These are phyloP conservation scores for Rhodamnia argentea DNA, from an alignment of 345 rosid species.

Conservation along the genomic window DNA sequence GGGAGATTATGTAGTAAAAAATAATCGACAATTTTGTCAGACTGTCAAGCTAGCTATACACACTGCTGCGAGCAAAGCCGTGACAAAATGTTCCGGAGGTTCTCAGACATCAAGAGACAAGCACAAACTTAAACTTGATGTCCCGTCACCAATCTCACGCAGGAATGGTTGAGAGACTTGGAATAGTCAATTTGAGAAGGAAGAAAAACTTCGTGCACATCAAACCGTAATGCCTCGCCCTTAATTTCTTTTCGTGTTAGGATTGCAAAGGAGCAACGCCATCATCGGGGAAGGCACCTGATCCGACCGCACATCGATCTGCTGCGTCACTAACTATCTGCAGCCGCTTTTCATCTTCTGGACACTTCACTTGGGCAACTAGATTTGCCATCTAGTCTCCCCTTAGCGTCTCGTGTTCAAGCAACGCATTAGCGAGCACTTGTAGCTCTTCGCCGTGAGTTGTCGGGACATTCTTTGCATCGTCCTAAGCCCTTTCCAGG, in stretches of 20 bases:
- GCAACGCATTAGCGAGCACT: too few species aligned
- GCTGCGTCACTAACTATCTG: neutral
- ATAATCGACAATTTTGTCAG: too few species aligned
- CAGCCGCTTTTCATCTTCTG: neutral
- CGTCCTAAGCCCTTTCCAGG: slow-evolving; percentile 57
- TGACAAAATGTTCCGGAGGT: neutral
- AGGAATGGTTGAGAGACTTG: neutral
- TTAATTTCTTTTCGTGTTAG: neutral
- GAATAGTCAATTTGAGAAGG: neutral
- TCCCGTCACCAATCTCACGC: neutral
- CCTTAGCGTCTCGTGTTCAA: slow-evolving; percentile 44
- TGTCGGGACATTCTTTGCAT: slow-evolving; percentile 58
- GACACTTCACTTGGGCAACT: slow-evolving; percentile 26
- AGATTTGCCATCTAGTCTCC: slow-evolving; percentile 63
- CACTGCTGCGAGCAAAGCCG: neutral
- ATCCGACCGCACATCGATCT: neutral
- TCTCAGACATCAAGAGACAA: neutral
- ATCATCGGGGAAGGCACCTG: neutral
- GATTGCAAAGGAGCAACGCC: neutral
- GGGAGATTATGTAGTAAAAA: too few species aligned
- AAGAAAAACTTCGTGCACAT: neutral
- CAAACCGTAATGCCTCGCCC: neutral
- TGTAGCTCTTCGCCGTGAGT: slow-evolving; percentile 34
- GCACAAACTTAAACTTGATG: neutral
- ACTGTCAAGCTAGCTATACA: neutral